phyloP scores from a whole-genome alignment of 495 filamentous ascomycete species.

The Daldinia childiae region DNA sequence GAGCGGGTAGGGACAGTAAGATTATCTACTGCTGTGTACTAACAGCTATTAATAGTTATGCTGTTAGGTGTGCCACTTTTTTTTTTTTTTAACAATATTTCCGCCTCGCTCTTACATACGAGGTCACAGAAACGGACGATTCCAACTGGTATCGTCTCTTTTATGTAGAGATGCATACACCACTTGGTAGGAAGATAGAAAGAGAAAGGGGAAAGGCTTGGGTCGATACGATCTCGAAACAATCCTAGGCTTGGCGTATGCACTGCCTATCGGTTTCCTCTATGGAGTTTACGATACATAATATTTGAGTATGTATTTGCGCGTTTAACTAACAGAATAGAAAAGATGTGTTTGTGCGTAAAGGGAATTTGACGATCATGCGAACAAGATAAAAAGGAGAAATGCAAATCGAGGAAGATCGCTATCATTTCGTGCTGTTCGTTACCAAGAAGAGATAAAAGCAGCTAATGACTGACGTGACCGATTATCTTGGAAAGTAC shows the following conservation, averaged over 20 bases:
- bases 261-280: neutral
- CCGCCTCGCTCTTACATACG: neutral
- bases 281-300: neutral
- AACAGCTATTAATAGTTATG: too few relatives aligned
- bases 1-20: too few relatives aligned
- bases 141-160: neutral
- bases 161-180: too few relatives aligned
- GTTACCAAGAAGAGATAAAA: conserved; percentile 33
- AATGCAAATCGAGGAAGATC: conserved; percentile 37
- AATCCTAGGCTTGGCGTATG: neutral
- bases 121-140: neutral
- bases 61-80: too few relatives aligned
- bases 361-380: conserved; percentile 36
- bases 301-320: neutral
- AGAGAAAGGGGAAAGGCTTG: neutral
- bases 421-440: conserved; percentile 30
- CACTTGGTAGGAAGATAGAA: too few relatives aligned
- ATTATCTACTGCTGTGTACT: neutral
- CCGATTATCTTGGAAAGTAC: neutral
- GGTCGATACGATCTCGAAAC: neutral
- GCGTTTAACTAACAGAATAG: too few relatives aligned
- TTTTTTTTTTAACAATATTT: too few relatives aligned
- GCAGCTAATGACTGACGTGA: conserved; percentile 24
- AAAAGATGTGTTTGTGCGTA: neutral
- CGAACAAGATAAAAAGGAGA: conserved; percentile 33